These are phyloP conservation scores for Coffea canephora DNA, from an alignment of 257 asterid genomes.

Conservation along the genomic window DNA sequence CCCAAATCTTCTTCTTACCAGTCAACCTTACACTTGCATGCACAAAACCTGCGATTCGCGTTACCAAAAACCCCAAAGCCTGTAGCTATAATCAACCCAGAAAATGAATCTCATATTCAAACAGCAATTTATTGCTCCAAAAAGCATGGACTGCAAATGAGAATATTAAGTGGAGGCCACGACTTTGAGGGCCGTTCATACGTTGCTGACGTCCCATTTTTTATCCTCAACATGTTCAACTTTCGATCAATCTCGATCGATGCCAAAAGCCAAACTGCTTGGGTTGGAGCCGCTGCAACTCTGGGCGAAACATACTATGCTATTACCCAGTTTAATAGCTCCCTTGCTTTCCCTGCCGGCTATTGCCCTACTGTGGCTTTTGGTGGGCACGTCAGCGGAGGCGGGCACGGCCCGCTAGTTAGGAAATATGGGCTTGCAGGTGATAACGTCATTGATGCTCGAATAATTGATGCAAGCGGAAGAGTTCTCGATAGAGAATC, in stretches of 20 bases:
- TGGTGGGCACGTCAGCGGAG: slow-evolving; percentile 3
- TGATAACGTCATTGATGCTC: neutral
- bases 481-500: neutral
- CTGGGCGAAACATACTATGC: neutral
- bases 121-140: neutral
- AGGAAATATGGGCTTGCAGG: slow-evolving; percentile 1
- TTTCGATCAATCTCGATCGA: neutral
- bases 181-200: neutral
- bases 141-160: neutral
- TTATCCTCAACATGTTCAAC: neutral
- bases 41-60: neutral
- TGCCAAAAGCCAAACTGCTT: neutral
- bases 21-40: neutral
- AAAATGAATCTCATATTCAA: neutral
- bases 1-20: no score
- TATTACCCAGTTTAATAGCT: neutral
- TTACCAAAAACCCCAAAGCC: neutral
- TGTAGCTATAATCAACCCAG: neutral
- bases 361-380: neutral
- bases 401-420: neutral
- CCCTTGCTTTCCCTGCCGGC: neutral
- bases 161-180: slow-evolving; percentile 3
- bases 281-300: slow-evolving; percentile 5
- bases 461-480: neutral
- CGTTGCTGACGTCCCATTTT: neutral